Conservation (phyloP, 2,329 filamentous ascomycete genomes). For the Zymoseptoria ardabiliae region DNA sequence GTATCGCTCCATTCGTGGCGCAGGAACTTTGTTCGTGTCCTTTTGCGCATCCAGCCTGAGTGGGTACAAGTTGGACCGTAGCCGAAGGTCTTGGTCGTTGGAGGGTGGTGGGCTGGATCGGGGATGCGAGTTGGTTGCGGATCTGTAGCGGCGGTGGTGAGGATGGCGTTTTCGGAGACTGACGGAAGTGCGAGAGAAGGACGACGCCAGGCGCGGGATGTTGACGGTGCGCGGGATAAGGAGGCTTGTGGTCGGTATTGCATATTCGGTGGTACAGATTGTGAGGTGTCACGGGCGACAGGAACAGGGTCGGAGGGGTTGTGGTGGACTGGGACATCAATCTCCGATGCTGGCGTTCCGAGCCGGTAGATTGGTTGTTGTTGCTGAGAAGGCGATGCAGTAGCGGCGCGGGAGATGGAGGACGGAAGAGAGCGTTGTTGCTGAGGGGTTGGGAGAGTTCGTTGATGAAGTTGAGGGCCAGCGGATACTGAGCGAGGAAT, state of each 20-base stretch:
- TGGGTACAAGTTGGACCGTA: slow-evolving; percentile 42
- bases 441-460: slow-evolving; percentile 18
- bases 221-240: slow-evolving; percentile 33
- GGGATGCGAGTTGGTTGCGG: slow-evolving; percentile 13
- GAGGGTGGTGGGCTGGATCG: slow-evolving; percentile 28
- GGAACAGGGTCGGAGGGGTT: slow-evolving; percentile 23
- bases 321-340: slow-evolving; percentile 75
- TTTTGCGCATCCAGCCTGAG: slow-evolving; percentile 80
- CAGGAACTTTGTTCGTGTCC: slow-evolving; percentile 80
- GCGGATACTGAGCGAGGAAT: slow-evolving; percentile 41
- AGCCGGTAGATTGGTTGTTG: slow-evolving; percentile 57
- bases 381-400: slow-evolving; percentile 42
- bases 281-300: slow-evolving; percentile 69
- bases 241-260: slow-evolving; percentile 50
- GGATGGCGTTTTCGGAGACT: slow-evolving; percentile 35
- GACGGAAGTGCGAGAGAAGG: slow-evolving; percentile 46
- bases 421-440: slow-evolving; percentile 24
- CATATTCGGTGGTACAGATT: slow-evolving; percentile 94
- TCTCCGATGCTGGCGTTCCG: slow-evolving; percentile 82
- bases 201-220: slow-evolving; percentile 44
- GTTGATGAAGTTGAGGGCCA: slow-evolving; percentile 29
- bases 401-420: slow-evolving; percentile 40
- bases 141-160: slow-evolving; percentile 17
- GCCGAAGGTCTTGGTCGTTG: slow-evolving; percentile 23
- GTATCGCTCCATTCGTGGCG: slow-evolving; percentile 91